These are phyloP conservation scores for Graphilbum sp. DNA, from an alignment of 2,329 filamentous ascomycete species.

Conservation along the genomic window DNA sequence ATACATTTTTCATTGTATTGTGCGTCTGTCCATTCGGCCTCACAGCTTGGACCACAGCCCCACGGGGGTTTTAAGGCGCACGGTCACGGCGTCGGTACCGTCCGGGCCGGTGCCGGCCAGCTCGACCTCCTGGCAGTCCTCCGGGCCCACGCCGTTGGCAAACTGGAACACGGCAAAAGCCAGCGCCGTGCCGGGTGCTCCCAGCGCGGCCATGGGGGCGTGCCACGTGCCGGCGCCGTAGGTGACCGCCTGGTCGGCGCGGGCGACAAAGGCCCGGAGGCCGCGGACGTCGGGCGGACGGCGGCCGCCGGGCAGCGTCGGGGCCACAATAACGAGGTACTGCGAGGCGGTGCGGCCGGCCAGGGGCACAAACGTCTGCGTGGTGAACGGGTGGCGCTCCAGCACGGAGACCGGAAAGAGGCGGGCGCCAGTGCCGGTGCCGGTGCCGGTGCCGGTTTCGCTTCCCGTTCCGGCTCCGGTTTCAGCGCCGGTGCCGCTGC, in stretches of 20 bases:
- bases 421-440: conserved; percentile 6
- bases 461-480: too few species aligned
- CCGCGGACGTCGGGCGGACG: conserved; percentile 57
- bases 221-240: conserved; percentile 91
- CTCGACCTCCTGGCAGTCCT: conserved; percentile 76
- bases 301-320: conserved; percentile 35
- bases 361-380: conserved; percentile 81
- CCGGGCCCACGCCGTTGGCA: conserved; percentile 61
- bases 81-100: neutral
- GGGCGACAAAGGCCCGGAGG: conserved; percentile 64
- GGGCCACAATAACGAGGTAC: conserved; percentile 83
- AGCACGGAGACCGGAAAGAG: conserved; percentile 56
- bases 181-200: conserved; percentile 37
- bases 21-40: too few species aligned
- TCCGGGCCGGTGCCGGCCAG: conserved; percentile 11
- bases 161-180: conserved; percentile 87
- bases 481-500: conserved; percentile 3
- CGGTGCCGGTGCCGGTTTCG: too few species aligned
- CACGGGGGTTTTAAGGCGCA: neutral
- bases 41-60: neutral
- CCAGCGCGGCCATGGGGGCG: conserved; percentile 86
- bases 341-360: conserved; percentile 27
- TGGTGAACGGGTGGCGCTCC: conserved; percentile 86
- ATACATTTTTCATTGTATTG: too few species aligned
- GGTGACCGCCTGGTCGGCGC: conserved; percentile 67